Percentiles rank a stretch among this genome's conserved stretches.
Evolutionary conservation across 1,139 yeast species (phyloP).

Genomic region (Diutina scorzettiae): DNA sequence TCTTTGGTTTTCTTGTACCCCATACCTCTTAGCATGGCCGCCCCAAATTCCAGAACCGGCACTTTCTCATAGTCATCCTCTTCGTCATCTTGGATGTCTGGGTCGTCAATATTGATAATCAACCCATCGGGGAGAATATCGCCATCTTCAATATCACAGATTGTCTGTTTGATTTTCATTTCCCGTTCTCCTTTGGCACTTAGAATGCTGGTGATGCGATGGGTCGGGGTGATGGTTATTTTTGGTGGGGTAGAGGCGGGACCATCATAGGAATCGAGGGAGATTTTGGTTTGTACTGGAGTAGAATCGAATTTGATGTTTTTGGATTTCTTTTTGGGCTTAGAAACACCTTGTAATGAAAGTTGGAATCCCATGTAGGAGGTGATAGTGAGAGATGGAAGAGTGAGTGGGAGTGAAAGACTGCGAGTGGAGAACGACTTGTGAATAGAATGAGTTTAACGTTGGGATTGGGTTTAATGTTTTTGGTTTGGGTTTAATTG

Average conservation of each 20-base stretch:
- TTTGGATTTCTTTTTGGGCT: background rate
- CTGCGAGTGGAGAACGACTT: too few relatives aligned
- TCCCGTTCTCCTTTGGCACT: background rate
- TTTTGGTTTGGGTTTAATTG: too few relatives aligned
- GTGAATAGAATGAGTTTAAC: too few relatives aligned
- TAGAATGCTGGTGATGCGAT: background rate
- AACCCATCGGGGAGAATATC: background rate
- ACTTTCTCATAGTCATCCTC: slow-evolving; percentile 1
- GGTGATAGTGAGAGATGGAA: too few relatives aligned
- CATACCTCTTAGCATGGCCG: slow-evolving; percentile 46
- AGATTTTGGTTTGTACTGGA: background rate
- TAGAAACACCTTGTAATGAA: background rate
- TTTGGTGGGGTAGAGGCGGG: background rate
- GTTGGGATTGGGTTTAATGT: too few relatives aligned
- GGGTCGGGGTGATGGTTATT: background rate
- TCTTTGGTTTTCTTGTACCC: slow-evolving; percentile 21
- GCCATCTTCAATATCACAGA: background rate
- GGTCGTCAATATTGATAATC: background rate
- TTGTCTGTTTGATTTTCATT: background rate
- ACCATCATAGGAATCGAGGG: background rate
- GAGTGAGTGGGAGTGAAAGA: too few relatives aligned
- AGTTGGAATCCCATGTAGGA: too few relatives aligned
- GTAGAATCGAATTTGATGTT: background rate
- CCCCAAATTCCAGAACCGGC: slow-evolving; percentile 31
- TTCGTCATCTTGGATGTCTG: background rate